Conservation (phyloP, 2,329 filamentous ascomycete genomes). For the Penicillium sp. region DNA sequence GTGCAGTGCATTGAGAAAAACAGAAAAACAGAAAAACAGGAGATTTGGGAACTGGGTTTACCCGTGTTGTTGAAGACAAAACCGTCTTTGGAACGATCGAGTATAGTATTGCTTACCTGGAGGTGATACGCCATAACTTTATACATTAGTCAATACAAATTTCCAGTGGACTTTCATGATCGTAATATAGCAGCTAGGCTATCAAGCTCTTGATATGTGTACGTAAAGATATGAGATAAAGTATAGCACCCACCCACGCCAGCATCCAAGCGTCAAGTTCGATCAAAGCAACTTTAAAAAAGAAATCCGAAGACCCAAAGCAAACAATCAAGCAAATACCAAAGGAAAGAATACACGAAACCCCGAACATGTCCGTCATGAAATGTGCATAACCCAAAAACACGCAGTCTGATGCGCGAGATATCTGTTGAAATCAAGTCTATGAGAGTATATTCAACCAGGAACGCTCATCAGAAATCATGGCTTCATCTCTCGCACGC, state of each 20-base stretch:
- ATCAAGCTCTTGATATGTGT: slow-evolving; percentile 5
- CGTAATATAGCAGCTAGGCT: slow-evolving; percentile 1
- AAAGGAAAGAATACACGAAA: slow-evolving; percentile 5
- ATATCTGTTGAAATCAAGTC: slow-evolving; percentile 2
- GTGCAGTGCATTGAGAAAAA: background rate
- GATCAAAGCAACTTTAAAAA: background rate
- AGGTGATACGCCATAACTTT: background rate
- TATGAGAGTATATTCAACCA: slow-evolving; percentile 9
- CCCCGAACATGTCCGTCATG: slow-evolving; percentile 19
- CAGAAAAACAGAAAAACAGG: background rate
- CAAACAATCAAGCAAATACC: background rate
- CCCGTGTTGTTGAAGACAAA: background rate
- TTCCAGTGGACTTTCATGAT: background rate
- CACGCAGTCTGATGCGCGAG: background rate
- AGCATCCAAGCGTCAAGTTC: background rate
- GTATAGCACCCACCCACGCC: background rate
- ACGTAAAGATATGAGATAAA: background rate
- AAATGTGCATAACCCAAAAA: slow-evolving; percentile 16
- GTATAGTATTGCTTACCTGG: background rate
- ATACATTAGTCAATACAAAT: background rate
- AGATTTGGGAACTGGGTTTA: background rate
- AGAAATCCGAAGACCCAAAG: slow-evolving; percentile 1
- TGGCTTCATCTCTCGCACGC: slow-evolving; percentile 43
- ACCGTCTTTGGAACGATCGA: background rate
- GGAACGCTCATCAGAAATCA: slow-evolving; percentile 6